Evolutionary conservation across 2,329 filamentous ascomycete species (phyloP).

Genomic region (Drechslerella coelobrocha): DNA sequence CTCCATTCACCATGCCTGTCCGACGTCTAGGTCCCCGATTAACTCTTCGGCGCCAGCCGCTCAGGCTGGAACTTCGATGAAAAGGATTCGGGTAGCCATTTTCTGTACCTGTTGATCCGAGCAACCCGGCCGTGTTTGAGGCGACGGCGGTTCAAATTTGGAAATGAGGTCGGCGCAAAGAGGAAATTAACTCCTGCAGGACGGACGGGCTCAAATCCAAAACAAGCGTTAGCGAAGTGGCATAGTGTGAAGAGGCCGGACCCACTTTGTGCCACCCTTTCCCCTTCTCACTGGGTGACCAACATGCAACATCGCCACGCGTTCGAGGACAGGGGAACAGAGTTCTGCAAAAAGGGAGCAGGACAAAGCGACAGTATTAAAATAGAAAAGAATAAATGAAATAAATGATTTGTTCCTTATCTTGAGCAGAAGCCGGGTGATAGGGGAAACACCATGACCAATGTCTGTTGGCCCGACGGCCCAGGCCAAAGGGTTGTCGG

Average conservation of each 20-base stretch:
- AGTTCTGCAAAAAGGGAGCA: conserved; percentile 9
- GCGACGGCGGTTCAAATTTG: conserved; percentile 29
- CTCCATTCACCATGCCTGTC: background rate
- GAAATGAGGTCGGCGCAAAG: conserved; percentile 47
- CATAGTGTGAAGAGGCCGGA: conserved; percentile 20
- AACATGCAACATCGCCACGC: conserved; percentile 27
- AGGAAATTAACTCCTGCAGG: conserved; percentile 49
- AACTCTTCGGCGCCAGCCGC: too few species aligned
- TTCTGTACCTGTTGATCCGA: conserved; percentile 15
- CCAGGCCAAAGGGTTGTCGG: too few species aligned
- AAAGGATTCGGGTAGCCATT: background rate
- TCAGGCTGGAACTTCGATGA: background rate
- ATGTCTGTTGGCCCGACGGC: too few species aligned
- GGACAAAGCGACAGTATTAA: conserved; percentile 13
- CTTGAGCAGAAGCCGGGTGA: conserved; percentile 16
- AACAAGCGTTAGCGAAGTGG: conserved; percentile 50
- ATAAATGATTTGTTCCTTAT: background rate
- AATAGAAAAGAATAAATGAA: conserved; percentile 16
- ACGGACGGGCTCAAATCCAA: conserved; percentile 48
- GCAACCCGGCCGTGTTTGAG: conserved; percentile 18
- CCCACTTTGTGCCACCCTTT: conserved; percentile 20
- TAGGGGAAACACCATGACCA: conserved; percentile 22
- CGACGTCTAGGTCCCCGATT: too few species aligned
- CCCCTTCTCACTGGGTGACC: conserved; percentile 24
- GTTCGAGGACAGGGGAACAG: conserved; percentile 28